Base-by-base conservation (phyloP, 2,329 filamentous ascomycete genomes). In the Beauveria sp. region DNA sequence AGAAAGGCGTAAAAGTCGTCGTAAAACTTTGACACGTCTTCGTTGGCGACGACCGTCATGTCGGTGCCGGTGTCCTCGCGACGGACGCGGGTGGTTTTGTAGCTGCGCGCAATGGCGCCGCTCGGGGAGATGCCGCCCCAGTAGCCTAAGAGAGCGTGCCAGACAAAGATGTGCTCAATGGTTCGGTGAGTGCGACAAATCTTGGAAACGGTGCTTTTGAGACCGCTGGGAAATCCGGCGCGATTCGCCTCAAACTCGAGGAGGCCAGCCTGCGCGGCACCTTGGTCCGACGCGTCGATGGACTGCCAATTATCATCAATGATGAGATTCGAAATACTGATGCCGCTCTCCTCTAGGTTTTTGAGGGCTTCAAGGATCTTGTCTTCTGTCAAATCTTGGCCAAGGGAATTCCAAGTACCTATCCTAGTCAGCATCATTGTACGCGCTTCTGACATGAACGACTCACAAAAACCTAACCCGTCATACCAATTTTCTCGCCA, bases 221-320 rank as follows among this genome's bases (percentile, higher is more conserved):
- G 77, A 0, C 94, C 94, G 2, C 83, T 77, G 0, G 93, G 92
- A 63, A 99, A 99, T 0, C 86, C 85, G 28, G 82, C 79, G 12
- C 84, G 81, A 62, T 96, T 90, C 0, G 93, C 94, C 70, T 97
- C 92, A 65, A 99, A 97, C 8, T 88, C 84, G 10, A 84, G 83
- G 91, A 90, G 96, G 28, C 86, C 82, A 61, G 82, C 75, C 55
- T 83, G 80, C 20, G 78, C 77, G 5, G 78, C 69, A 0, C 79
- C 79, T 26, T 70, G 67, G 34, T 79, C 75, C 5, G 16, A 3
- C 4, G 24, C 66, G 65, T 83, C 84, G 52, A 96, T 80, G 9
- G 88, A 84, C 73, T 96, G 92, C 94, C 94, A 99, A 67, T 96
- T 96, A 70, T 99, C 94, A 67, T 99, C 94, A 64, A 99, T 96